Evolutionary conservation across 2,329 filamentous ascomycete species (phyloP).

Genomic region (Eutypa lata): DNA sequence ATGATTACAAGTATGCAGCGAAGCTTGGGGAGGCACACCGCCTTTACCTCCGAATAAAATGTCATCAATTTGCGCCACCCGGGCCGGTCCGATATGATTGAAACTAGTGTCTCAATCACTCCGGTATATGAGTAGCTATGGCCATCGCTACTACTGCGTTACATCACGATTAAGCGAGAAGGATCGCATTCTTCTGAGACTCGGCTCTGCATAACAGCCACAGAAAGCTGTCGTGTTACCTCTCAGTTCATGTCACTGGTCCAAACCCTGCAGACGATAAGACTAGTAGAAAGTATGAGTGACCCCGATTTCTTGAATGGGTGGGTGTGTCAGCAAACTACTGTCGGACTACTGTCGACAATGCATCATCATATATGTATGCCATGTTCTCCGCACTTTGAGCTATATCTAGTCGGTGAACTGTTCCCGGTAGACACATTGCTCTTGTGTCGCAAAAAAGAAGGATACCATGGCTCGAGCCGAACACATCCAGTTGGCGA

Average conservation of each 20-base stretch:
- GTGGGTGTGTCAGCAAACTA: background rate
- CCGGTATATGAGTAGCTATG: too few relatives aligned
- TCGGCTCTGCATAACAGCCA: too few relatives aligned
- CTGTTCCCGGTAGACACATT: background rate
- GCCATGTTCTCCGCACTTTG: background rate
- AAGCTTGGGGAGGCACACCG: too few relatives aligned
- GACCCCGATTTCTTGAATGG: background rate
- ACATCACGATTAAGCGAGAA: too few relatives aligned
- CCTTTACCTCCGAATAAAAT: too few relatives aligned
- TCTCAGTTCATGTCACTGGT: background rate
- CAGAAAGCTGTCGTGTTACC: background rate
- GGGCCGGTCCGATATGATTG: too few relatives aligned
- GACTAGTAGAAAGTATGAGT: background rate
- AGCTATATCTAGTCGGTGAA: background rate
- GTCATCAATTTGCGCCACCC: too few relatives aligned
- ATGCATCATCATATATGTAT: background rate
- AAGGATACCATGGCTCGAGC: background rate
- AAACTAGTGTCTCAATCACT: too few relatives aligned
- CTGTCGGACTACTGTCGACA: too few relatives aligned
- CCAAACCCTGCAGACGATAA: background rate
- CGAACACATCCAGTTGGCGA: background rate
- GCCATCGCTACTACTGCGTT: too few relatives aligned
- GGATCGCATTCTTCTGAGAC: too few relatives aligned
- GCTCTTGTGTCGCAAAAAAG: background rate
- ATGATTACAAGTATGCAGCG: too few relatives aligned